Evolutionary conservation across 208 protist species (phyloP).

Genomic region (Wallacemonas collosoma): DNA sequence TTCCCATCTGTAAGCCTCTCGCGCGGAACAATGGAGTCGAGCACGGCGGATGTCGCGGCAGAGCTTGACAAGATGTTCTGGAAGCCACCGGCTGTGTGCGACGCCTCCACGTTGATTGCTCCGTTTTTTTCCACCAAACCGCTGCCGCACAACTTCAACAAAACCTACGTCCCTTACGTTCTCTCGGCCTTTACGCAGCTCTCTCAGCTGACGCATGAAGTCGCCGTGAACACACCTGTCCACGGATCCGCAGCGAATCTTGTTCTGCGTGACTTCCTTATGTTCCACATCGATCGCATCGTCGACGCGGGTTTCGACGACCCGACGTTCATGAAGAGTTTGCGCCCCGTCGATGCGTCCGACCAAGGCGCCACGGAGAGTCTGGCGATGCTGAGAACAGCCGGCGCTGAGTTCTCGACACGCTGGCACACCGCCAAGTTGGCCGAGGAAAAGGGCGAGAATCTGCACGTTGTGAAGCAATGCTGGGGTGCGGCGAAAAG

Average conservation of each 20-base stretch:
- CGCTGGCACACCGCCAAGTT: conserved; percentile 22
- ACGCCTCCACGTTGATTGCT: conserved; percentile 1
- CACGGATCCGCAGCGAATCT: conserved; percentile 17
- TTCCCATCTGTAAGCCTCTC: not conserved
- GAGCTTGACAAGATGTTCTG: conserved; percentile 22
- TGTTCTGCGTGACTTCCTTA: conserved; percentile 25
- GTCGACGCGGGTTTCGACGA: conserved; percentile 27
- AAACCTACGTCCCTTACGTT: conserved; percentile 27
- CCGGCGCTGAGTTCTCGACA: conserved; percentile 16
- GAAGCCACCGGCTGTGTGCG: conserved; percentile 21
- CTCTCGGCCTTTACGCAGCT: conserved; percentile 26
- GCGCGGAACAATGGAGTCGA: not conserved
- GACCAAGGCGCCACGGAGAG: conserved; percentile 19
- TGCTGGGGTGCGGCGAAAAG: conserved; percentile 30
- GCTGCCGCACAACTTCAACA: conserved; percentile 20
- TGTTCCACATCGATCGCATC: conserved; percentile 38
- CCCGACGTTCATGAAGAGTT: conserved; percentile 24
- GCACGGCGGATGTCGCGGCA: not conserved
- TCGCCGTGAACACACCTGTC: conserved; percentile 26
- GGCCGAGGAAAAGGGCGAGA: conserved; percentile 6
- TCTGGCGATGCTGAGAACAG: conserved; percentile 16
- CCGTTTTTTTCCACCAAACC: conserved; percentile 40
- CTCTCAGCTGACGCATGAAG: conserved; percentile 32
- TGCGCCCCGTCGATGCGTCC: conserved; percentile 1
- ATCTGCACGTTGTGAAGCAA: conserved; percentile 15